Base-by-base conservation (phyloP, 768 basidiomycete species). In the Termitomyces sp. region DNA sequence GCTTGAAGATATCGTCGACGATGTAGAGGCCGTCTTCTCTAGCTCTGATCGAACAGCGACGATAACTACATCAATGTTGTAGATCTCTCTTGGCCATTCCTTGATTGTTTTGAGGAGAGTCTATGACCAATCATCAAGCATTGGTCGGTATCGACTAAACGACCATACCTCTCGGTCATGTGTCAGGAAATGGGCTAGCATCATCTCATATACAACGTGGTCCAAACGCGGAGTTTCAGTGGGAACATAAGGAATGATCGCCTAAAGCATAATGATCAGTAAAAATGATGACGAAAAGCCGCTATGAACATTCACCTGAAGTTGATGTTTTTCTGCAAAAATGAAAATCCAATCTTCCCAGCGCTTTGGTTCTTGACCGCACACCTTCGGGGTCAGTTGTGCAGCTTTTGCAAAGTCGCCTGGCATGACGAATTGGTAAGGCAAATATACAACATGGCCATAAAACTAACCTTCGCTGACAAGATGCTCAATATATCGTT, bases 271-370 rank as follows among this genome's bases (percentile, higher is more conserved):
- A 12, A 20, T 34, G n/a, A 57, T 48, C 8, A 61, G 34, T 17
- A 56, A 51, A 46, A n/a, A 60, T 58, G 51, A 53, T 58, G 51
- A 53, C 51, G 11, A 40, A 54, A 25, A 29, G n/a, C 10, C 9
- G 25, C 11, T 10, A 48, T 4, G 8, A 32, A 34, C 15, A 12
- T 46, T 17, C 62, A 92, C 94, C 73, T 91, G 86, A 15, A 98
- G 76, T 60, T 94, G 87, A 31, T 84, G 81, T 66, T 88, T 84
- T 71, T 94, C 86, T 1, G 90, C 91, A 70, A 96, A 98, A 14
- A 84, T 77, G 68, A 97, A 96, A 68, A 98, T 91, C 92, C 92
- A 97, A 67, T 90, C 86, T 70, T 98, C 96, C 97, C 97, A 99
- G n/a, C 84, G 81, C 68, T 86, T 88, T 11, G 81, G 74, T 66